Evolutionary conservation across 192 early-diverging fungal genomes (phyloP), one percentile per base, ranked within the genome.

Genomic region (Coemansia aciculifera): DNA sequence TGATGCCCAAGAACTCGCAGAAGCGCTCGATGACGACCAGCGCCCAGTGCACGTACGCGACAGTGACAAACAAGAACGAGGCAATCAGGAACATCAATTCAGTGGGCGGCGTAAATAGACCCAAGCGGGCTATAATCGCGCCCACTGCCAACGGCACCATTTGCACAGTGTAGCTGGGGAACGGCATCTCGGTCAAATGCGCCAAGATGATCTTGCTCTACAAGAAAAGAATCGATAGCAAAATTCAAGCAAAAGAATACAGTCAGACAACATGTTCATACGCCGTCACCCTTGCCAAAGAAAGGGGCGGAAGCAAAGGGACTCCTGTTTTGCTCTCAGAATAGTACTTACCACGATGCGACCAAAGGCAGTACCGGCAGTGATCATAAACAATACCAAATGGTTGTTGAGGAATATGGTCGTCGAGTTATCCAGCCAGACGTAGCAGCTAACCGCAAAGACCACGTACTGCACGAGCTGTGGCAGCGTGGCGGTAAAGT

Each of bases 201-300:
- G 92, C 90, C 75, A 97, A 75, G 61, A 97, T 94, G 60, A 97
- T 94, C 67, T 94, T 92, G 68, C 92, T 91, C 79, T 81, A 81
- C 71, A 75, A 29, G 34, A 36, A 62, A 3, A 34, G 56, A 44
- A 38, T 31, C 37, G 21, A 37, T 63, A 60, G 15, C 29, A 51
- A 31, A 31, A 37, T 7, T 17, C 11, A 39, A 48, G 19, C 23
- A 51, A 56, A 67, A 15, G 66, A 1, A 37, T 2, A 32, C 19
- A 60, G 37, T 51, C 31, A 40, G 51, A 17, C 0, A 62, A 40
- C 59, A 38, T 21, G 60, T 2, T 12, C 13, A 19, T 2, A 62
- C 9, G n/a, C 4, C 6, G 34, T 1, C 12, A 61, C 40, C 32
- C 43, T 29, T 37, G 44, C 49, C 63, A 49, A 37, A 63, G 29